Percentiles rank a stretch among this genome's conserved stretches.
phyloP scores from a whole-genome alignment of 345 rosid genomes.

The Erucastrum elatum region DNA sequence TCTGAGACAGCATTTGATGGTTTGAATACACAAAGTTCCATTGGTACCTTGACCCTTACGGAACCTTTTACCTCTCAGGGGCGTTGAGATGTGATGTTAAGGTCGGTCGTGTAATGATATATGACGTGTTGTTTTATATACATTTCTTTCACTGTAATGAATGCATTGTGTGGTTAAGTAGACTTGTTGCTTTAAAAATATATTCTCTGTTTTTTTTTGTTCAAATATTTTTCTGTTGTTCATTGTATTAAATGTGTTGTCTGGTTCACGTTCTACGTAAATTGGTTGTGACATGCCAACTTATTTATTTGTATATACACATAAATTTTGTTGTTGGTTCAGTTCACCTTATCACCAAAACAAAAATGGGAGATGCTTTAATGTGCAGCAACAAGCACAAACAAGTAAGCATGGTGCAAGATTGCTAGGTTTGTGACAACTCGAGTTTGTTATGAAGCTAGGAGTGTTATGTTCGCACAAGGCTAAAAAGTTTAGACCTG shows the following conservation, averaged over 20 bases:
- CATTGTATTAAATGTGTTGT: not conserved
- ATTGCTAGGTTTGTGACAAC: constrained; percentile 5
- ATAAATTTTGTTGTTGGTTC: not conserved
- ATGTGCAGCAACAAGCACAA: not conserved
- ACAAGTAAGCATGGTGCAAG: not conserved
- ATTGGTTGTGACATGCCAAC: not conserved
- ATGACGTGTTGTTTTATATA: not conserved
- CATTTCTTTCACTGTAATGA: not conserved
- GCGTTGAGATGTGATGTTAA: constrained; percentile 3
- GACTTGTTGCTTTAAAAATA: not conserved
- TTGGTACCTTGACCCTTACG: constrained; percentile 9
- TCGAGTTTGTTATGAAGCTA: constrained; percentile 37
- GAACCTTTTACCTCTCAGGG: constrained; percentile 26
- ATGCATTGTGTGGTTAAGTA: too few relatives aligned
- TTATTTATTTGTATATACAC: not conserved
- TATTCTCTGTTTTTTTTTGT: not conserved
- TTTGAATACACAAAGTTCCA: not conserved
- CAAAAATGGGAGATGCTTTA: not conserved
- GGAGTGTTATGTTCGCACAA: constrained; percentile 37
- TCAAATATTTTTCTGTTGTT: not conserved
- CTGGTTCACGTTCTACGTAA: not conserved
- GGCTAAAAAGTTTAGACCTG: constrained; percentile 33
- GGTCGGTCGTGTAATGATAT: not conserved
- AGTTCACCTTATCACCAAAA: not conserved
- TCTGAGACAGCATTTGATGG: not conserved